Evolutionary conservation across 352 stramenopile species (phyloP), one percentile per base, ranked within the genome.

Genomic region (Chrysophaeum taylorii): DNA sequence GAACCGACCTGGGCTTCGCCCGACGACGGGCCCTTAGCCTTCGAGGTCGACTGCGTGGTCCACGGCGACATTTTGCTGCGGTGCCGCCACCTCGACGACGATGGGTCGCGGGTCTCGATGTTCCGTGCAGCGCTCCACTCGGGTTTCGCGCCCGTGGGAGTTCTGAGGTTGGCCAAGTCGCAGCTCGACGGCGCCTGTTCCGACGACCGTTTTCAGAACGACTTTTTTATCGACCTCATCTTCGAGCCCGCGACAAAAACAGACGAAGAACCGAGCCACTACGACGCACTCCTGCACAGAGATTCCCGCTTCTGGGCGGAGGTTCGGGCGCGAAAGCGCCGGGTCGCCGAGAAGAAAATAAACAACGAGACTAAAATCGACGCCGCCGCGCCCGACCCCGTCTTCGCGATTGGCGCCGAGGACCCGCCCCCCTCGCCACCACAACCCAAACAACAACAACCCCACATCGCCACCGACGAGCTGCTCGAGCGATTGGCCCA

Each of bases 121-220:
- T 99, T 98, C 78, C 88, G 94, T 64, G 92, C 91, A 12, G 92
- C 91, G 18, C 97, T 98, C 76, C 94, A 98, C 81, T 98, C 93
- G n/a, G 93, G 94, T 0, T 98, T 98, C 76, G 92, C 97, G 45
- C 91, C 92, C 4, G 86, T 93, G 38, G 91, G 92, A 25, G 94
- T 98, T 53, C 78, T 98, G 54, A 78, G 92, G 78, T 76, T 98
- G n/a, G 96, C 87, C 0, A 98, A 97, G 81, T 81, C 82, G n/a
- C 89, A 98, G 76, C 74, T 94, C 42, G 94, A 98, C 82, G 93
- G 94, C 29, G 91, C 94, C 21, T 97, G 91, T 72, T 81, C 78
- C 25, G 94, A 98, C 68, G 73, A 86, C 18, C 86, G 93, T 29
- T 98, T 97, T 70, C 79, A 93, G 43, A 85, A 95, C 67, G 91